phyloP scores from a whole-genome alignment of 805 yeast genomes.

The Metschnikowia lunata region DNA sequence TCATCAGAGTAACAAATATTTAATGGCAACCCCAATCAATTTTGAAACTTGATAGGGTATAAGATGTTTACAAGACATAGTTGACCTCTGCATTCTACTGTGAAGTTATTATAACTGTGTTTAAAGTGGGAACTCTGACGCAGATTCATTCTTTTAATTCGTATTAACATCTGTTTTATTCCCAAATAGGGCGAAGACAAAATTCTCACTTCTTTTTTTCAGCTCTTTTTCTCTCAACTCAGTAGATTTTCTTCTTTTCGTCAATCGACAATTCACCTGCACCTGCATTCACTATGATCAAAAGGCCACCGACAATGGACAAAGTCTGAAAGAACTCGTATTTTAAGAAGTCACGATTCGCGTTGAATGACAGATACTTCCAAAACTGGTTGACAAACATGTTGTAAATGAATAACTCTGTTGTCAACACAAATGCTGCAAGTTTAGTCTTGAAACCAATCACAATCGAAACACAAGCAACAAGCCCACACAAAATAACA shows the following conservation, averaged over 20 bases:
- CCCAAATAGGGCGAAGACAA: too few species aligned
- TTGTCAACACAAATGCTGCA: slow-evolving; percentile 68
- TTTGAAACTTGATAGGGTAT: too few species aligned
- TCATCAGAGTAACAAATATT: too few species aligned
- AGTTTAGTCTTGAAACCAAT: slow-evolving; percentile 92
- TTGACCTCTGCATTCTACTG: too few species aligned
- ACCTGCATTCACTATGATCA: slow-evolving; percentile 89
- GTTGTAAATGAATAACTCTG: slow-evolving; percentile 72
- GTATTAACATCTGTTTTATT: too few species aligned
- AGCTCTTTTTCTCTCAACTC: neutral
- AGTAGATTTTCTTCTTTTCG: slow-evolving; percentile 91
- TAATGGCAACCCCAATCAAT: too few species aligned
- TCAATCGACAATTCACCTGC: slow-evolving; percentile 93
- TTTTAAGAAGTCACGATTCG: slow-evolving; percentile 81
- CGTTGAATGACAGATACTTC: slow-evolving; percentile 64
- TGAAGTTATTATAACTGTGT: too few species aligned
- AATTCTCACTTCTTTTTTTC: too few species aligned
- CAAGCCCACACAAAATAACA: slow-evolving; percentile 64
- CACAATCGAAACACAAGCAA: slow-evolving; percentile 70
- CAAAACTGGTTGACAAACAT: slow-evolving; percentile 82
- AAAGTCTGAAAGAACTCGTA: slow-evolving; percentile 94
- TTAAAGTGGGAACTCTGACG: too few species aligned
- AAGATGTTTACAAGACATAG: too few species aligned
- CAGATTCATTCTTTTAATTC: too few species aligned
- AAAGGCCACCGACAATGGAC: slow-evolving; percentile 90